These are phyloP conservation scores for Alternaria consortialis DNA, from an alignment of 2,329 filamentous ascomycete species.

Conservation along the genomic window DNA sequence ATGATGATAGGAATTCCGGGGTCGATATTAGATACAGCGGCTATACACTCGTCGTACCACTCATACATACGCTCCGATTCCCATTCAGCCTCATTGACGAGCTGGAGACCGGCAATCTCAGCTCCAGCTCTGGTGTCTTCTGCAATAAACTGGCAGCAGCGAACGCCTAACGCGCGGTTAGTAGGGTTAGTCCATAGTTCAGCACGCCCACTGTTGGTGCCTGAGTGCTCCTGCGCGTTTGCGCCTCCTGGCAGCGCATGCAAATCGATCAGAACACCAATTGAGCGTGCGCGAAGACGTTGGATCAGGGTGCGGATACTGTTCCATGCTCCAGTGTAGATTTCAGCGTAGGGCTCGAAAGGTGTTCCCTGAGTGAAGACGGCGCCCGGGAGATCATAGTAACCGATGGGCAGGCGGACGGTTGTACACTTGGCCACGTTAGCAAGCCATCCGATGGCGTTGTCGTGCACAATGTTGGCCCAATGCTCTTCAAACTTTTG, in stretches of 20 bases:
- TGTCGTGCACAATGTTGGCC: conserved; percentile 59
- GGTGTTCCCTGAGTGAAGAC: conserved; percentile 61
- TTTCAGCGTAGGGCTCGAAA: conserved; percentile 59
- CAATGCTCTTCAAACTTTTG: conserved; percentile 64
- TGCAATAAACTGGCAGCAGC: conserved; percentile 61
- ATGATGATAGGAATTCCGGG: conserved; percentile 64
- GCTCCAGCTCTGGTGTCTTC: conserved; percentile 56
- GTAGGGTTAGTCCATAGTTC: conserved; percentile 60
- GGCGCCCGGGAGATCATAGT: conserved; percentile 63
- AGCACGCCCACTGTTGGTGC: conserved; percentile 61
- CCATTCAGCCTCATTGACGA: conserved; percentile 65
- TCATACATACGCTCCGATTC: conserved; percentile 63
- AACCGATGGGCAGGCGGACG: conserved; percentile 68
- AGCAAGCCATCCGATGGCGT: conserved; percentile 63
- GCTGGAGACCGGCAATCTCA: conserved; percentile 63
- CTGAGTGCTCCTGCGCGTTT: conserved; percentile 65
- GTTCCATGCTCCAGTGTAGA: conserved; percentile 65
- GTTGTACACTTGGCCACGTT: conserved; percentile 64
- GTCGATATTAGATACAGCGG: conserved; percentile 59
- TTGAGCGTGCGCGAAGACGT: conserved; percentile 58
- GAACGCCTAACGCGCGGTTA: conserved; percentile 58
- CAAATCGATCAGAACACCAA: conserved; percentile 66
- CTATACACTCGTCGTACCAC: conserved; percentile 64
- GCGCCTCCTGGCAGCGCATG: conserved; percentile 68
- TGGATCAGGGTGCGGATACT: conserved; percentile 59